Conservation (phyloP, 108 stramenopile genomes). For the Pseudonitzschia delicatissima region DNA sequence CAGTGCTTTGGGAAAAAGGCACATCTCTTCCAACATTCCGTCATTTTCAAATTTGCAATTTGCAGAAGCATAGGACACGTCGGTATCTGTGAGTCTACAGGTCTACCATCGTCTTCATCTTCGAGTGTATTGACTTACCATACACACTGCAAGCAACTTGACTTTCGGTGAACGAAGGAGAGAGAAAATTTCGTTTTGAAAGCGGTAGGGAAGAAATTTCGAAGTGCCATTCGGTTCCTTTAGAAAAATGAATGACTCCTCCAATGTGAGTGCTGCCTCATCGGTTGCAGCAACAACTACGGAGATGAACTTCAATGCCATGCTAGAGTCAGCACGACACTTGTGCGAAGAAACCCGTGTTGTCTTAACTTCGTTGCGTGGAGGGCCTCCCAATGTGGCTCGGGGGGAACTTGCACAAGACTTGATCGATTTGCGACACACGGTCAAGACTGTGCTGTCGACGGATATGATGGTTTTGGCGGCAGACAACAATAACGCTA, state of each 20-base stretch:
- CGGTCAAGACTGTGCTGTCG: constrained; percentile 31
- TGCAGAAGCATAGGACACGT: too few species aligned
- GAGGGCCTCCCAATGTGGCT: constrained; percentile 75
- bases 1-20: too few species aligned
- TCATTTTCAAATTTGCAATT: too few species aligned
- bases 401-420: constrained; percentile 73
- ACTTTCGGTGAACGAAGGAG: too few species aligned
- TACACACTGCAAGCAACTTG: too few species aligned
- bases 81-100: background rate
- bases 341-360: constrained; percentile 73
- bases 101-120: background rate
- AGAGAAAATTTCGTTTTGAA: too few species aligned
- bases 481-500: background rate
- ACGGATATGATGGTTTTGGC: constrained; percentile 8
- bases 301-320: background rate
- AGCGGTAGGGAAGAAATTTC: too few species aligned
- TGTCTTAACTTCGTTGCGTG: constrained; percentile 72
- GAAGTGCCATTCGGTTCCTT: background rate
- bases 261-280: background rate
- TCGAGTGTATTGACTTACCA: too few species aligned
- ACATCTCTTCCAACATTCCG: too few species aligned
- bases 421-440: constrained; percentile 56
- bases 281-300: background rate
- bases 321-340: constrained; percentile 62
- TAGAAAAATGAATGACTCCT: constrained; percentile 7